Evolutionary conservation across 176 grass and related monocot genomes (phyloP).

Genomic region (Tillandsia fasciculata): DNA sequence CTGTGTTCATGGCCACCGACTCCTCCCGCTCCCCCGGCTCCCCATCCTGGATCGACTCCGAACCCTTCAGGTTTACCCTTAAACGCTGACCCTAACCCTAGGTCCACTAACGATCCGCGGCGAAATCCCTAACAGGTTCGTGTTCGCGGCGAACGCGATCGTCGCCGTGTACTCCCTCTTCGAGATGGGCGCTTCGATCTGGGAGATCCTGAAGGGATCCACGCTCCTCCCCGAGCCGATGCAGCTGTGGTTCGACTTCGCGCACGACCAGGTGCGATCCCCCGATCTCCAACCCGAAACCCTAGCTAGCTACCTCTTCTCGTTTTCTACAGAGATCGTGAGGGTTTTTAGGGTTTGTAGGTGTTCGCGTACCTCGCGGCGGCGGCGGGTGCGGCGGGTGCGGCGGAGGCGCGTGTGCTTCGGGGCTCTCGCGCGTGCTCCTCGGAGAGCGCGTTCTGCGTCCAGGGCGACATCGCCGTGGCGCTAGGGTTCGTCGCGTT

Average conservation of each 20-base stretch:
- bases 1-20: conserved; percentile 26
- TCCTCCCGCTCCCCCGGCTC: conserved; percentile 19
- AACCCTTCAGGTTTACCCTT: conserved; percentile 11
- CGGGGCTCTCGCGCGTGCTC: conserved; percentile 4
- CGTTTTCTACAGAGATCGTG: neutral
- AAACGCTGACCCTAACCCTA: neutral
- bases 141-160: conserved; percentile 70
- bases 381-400: conserved; percentile 32
- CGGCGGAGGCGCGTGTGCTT: conserved; percentile 26
- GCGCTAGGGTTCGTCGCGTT: conserved; percentile 59
- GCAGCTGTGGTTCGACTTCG: conserved; percentile 94
- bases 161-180: conserved; percentile 60
- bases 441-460: conserved; percentile 25
- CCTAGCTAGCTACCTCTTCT: neutral
- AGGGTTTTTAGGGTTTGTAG: conserved; percentile 13
- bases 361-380: conserved; percentile 64
- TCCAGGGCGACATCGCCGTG: conserved; percentile 42
- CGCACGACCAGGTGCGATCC: conserved; percentile 62
- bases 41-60: conserved; percentile 12
- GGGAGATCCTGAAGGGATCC: conserved; percentile 42
- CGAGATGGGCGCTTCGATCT: conserved; percentile 38
- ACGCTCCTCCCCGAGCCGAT: conserved; percentile 58
- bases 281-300: no score
- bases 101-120: no score
- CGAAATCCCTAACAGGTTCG: conserved; percentile 21